phyloP scores from a whole-genome alignment of 345 rosid genomes.

The Ceriops decandra region DNA sequence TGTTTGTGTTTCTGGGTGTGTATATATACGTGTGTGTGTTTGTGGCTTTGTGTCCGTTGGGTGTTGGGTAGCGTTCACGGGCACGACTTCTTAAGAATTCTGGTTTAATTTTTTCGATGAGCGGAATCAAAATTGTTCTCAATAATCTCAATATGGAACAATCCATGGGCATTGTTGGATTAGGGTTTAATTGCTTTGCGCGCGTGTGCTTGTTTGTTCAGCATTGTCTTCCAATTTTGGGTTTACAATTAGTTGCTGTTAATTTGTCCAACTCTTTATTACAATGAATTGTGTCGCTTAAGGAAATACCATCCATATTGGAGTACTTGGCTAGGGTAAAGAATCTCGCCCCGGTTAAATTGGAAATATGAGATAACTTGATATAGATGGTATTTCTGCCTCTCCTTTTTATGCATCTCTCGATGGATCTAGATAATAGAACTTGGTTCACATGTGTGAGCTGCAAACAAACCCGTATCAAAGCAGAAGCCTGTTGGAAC shows the following conservation, averaged over 20 bases:
- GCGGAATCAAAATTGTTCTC: neutral
- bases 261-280: neutral
- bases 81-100: neutral
- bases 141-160: neutral
- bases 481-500: neutral
- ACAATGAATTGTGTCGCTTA: neutral
- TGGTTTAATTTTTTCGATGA: neutral
- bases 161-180: neutral
- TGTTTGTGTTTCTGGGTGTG: no score
- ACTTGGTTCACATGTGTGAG: no score
- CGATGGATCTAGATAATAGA: no score
- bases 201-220: no score
- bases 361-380: no score
- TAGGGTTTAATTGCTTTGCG: constrained; percentile 7
- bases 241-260: no score
- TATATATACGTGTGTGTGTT: neutral
- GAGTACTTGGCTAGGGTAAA: no score
- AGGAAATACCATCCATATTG: neutral
- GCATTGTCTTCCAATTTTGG: no score
- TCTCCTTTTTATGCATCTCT: no score
- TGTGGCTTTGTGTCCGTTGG: neutral
- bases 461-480: no score
- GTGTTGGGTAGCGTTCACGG: neutral
- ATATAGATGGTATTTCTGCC: no score
- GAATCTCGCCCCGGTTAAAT: no score